Evolutionary conservation across 2,329 filamentous ascomycete genomes (phyloP), one percentile per base, ranked within the genome.

Genomic region (Stachybotrys echinatus): DNA sequence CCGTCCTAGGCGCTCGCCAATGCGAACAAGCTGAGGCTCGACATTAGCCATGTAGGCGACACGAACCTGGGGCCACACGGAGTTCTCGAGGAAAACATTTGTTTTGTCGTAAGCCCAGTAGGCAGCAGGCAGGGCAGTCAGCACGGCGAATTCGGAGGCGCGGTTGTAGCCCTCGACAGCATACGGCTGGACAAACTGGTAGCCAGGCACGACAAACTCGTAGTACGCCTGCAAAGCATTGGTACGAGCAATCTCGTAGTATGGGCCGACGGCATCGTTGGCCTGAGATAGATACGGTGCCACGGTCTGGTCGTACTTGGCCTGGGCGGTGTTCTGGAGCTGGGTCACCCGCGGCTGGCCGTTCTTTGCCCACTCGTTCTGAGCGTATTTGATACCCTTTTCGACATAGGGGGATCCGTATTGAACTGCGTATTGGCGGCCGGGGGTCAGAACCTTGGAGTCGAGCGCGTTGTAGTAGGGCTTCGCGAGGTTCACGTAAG

Each of bases 1-100:
- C 45, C 87, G 78, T 39, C 91, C 92, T 12, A 99, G 79, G 43
- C 92, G 85, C 71, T 96, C 88, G 12, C 89, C 89, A 61, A 99
- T 97, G 60, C 91, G 89, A 50, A 92, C 81, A 14, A 99, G 78
- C 68, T 99, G 95, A 14, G 95, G 95, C 71, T 97, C 92, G 4
- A 99, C 92, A 59, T 95, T 96, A 62, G 96, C 85, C 12, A 85
- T 81, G 62, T 97, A 97, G 5, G 96, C 72, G 14, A 88, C 78
- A 22, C 87, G 83, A 12, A 96, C 55, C 55, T 87, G 85, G 2
- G 92, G 92, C 86, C 89, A 94, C 17, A 97, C 74, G 2, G 84
- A 85, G 44, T 82, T 81, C 51, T 90, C 82, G 31, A 95, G 71
- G 61, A 96, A 92, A 12, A 79, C 71, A 51, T 83, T 81, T 0